These are phyloP conservation scores for Penicillium sp. DNA, from an alignment of 2,329 filamentous ascomycete genomes.

Conservation along the genomic window DNA sequence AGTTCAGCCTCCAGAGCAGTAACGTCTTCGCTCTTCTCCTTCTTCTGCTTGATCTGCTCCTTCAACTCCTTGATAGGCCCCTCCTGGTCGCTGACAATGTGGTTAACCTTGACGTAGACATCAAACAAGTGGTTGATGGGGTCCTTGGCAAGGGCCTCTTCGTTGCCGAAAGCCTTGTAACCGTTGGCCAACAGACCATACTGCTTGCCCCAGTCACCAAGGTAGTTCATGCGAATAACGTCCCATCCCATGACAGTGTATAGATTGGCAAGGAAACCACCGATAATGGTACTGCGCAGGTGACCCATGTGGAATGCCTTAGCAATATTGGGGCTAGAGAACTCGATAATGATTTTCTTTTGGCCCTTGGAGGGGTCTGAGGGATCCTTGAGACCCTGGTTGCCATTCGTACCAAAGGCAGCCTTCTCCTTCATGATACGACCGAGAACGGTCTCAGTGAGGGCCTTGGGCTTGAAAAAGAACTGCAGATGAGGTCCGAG, in stretches of 20 bases:
- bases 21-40: conserved; percentile 50
- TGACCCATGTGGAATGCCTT: conserved; percentile 65
- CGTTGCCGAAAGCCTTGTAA: conserved; percentile 60
- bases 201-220: conserved; percentile 68
- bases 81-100: conserved; percentile 55
- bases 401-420: conserved; percentile 60
- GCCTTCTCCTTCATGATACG: conserved; percentile 57
- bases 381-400: conserved; percentile 58
- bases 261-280: conserved; percentile 62
- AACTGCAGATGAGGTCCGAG: conserved; percentile 63
- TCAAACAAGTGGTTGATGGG: conserved; percentile 65
- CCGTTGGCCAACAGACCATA: conserved; percentile 63
- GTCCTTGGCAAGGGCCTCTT: conserved; percentile 59
- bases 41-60: conserved; percentile 48
- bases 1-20: conserved; percentile 50
- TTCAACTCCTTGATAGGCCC: conserved; percentile 56
- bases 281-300: conserved; percentile 65
- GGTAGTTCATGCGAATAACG: conserved; percentile 63
- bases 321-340: conserved; percentile 66
- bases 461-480: conserved; percentile 60
- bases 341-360: conserved; percentile 63
- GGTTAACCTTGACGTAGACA: conserved; percentile 64
- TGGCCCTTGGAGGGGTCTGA: conserved; percentile 54
- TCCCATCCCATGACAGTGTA: conserved; percentile 62
- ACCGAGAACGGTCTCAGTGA: conserved; percentile 58